Base-by-base conservation (phyloP, 208 protist species). In the Leishmania major region DNA sequence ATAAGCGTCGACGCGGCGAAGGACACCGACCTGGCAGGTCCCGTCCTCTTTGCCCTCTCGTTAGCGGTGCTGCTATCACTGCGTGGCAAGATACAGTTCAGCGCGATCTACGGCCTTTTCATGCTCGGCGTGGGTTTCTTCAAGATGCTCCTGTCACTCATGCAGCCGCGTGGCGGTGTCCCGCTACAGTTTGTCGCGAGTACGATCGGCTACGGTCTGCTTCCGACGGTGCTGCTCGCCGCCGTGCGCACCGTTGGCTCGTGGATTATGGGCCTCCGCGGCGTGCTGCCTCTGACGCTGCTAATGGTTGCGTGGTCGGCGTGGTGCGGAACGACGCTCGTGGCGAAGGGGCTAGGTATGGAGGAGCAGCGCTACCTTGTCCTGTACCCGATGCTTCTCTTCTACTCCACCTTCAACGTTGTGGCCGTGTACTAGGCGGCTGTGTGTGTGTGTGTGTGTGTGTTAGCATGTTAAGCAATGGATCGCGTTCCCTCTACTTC, bases 71-170 rank as follows among this genome's bases (percentile, higher is more conserved):
- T 96, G 17, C 87, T 97, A 2, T 93, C 91, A 7, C 84, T 97
- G 60, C 92, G 88, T 8, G 91, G 92, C 25, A 95, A 93, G 66
- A 85, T 97, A 75, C 90, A 95, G 85, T 97, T 97, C 80, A 95
- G 89, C 79, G 91, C 91, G 47, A 93, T 96, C 74, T 97, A 97
- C 79, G 89, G 91, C 19, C 90, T 95, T 31, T 94, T 82, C 43
- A 89, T 97, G 13, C 31, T 95, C 62, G 94, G 94, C 40, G 85
- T 95, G 51, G 70, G 85, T 2, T 91, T 96, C 62, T 93, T 90
- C 70, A 95, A 94, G 80, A 67, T 93, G 5, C 87, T 97, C 51
- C 91, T 97, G 31, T 89, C 89, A 0, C 90, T 97, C 53, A 94
- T 97, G 91, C 87, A 87, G 45, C 83, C 90, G 22, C 31, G 62